Base-by-base conservation (phyloP, 441 rosid genomes). In the Bocquillonia castaneifolia region DNA sequence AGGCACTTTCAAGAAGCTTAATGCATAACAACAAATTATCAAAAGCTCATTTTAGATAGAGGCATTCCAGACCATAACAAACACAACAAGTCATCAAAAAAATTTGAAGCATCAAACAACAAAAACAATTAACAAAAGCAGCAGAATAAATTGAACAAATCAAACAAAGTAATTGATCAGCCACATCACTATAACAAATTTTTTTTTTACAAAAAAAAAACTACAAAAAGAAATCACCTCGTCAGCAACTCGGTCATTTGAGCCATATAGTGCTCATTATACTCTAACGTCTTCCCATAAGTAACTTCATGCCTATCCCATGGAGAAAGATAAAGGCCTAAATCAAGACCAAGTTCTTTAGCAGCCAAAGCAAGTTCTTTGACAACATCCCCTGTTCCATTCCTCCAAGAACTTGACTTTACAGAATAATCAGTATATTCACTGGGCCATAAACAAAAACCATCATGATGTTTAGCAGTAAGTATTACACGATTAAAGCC, bases 401-500 rank as follows among this genome's bases (percentile, higher is more conserved):
- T 61, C 64, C 83, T 75, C 93, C 94, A 93, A 13, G 84, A 65
- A 68, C 91, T 82, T 0, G 92, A 79, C 81, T 74, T 82, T 37
- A 89, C 93, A 25, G 93, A 85, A 80, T 86, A 91, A 28, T 89
- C 79, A 0, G 93, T 93, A 77, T 82, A 91, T 28, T 76, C 82
- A 56, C 83, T 84, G 3, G 93, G 96, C 98, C 97, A 93, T 74
- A 93, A 78, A 59, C 96, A 93, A 77, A 93, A 91, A n/a, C 98
- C 98, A 50, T 93, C 98, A 67, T 89, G 96, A 82, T 93, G 97
- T 56, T 93, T 93, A 5, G 96, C 89, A 0, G 97, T 93, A 69
- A 93, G 88, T 53, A 91, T 83, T 42, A 93, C 80, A 6, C 88
- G 85, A 9, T 85, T 72, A 75, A 93, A 93, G 8, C 95, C 96